Evolutionary conservation across 371 early-diverging fungal species (phyloP).

Genomic region (Mortierella sp.): DNA sequence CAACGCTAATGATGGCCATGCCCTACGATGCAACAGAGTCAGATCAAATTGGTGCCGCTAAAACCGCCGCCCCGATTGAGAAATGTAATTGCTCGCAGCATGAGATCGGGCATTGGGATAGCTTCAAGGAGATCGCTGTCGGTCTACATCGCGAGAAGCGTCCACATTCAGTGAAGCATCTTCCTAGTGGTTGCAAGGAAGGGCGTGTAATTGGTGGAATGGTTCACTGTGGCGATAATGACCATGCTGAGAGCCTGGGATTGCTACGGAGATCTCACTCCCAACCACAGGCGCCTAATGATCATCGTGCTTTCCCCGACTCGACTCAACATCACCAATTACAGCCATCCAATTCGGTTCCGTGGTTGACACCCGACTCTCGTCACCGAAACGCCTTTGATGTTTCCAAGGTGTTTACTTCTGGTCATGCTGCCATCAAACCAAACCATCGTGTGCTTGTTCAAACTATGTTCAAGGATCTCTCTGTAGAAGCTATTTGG

Average conservation of each 20-base stretch:
- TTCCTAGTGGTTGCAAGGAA: not conserved
- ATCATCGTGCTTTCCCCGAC: too few species aligned
- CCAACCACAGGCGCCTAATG: not conserved
- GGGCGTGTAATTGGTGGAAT: constrained; percentile 20
- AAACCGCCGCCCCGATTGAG: not conserved
- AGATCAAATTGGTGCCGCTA: not conserved
- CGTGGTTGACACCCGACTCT: constrained; percentile 27
- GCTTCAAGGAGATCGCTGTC: too few species aligned
- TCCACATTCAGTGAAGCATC: not conserved
- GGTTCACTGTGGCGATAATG: constrained; percentile 1
- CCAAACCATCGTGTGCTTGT: constrained; percentile 27
- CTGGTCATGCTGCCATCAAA: constrained; percentile 26
- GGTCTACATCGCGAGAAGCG: not conserved
- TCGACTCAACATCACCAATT: not conserved
- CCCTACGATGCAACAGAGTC: constrained; percentile 23
- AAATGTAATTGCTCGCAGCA: too few species aligned
- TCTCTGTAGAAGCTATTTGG: constrained; percentile 41
- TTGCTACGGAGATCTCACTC: not conserved
- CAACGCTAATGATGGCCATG: constrained; percentile 42
- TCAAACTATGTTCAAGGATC: constrained; percentile 49
- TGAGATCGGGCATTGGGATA: too few species aligned
- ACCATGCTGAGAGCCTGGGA: not conserved
- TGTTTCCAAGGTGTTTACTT: constrained; percentile 28
- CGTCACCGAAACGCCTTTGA: constrained; percentile 31
- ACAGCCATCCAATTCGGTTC: constrained; percentile 7